Evolutionary conservation across 129 eudicot species (phyloP), one percentile per base, ranked within the genome.

Genomic region (Pseudognaphalium luteoalbum): DNA sequence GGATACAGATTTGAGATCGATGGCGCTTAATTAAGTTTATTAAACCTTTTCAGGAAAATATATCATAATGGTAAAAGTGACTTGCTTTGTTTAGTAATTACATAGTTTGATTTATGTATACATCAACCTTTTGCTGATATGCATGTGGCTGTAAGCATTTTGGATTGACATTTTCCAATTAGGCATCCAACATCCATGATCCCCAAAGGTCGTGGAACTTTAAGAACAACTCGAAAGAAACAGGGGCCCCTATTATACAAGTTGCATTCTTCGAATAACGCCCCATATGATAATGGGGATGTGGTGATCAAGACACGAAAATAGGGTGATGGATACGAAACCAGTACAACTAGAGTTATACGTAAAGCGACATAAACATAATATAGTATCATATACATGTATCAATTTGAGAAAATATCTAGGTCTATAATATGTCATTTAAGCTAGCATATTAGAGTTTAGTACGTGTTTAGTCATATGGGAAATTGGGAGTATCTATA

Each of bases 221-320:
- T 59, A 63, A 47, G 71, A 50, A 56, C 39, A 67, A 52, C 73
- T 67, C 22, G 35, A 69, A 74, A 70, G 75, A 25, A 58, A 78
- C 58, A 68, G 71, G 78, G 74, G 52, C 79, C 81, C 52, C 52
- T 44, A 44, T 12, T 12, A 44, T 44, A 44, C 52, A 44, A 44
- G 52, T 44, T 44, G 52, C 17, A 44, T 44, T 14, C 16, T 44
- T 69, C 74, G 62, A 81, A 82, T 83, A 74, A 76, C 60, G 41
- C 25, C 88, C 88, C 75, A 77, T 67, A 84, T 52, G 71, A 60
- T 51, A 74, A 66, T 72, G 87, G 81, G 80, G 76, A 72, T 84
- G 78, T 28, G 72, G 71, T 80, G 75, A 74, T 80, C 70, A 20
- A 64, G 83, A 80, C 82, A 62, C 78, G 77, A 71, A 79, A 42